A percentile compares a stretch with the other conserved stretches of the same genome.
Conservation (phyloP, 257 asterid genomes). For the Ilex asprella region DNA sequence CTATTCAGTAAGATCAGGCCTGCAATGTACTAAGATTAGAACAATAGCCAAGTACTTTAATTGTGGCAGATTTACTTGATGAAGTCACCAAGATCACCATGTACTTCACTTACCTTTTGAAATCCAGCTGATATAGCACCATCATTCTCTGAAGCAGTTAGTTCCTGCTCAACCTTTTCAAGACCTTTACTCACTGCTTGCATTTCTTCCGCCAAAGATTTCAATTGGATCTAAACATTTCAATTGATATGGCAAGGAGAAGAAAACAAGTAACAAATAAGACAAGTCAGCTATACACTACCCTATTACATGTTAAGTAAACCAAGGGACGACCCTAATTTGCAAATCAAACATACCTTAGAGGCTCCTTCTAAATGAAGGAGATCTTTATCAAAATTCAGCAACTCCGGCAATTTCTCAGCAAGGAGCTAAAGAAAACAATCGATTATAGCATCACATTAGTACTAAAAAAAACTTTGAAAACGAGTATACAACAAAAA, state of each 20-base stretch:
- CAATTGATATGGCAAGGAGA: constrained; percentile 11
- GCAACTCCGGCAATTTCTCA: constrained; percentile 86
- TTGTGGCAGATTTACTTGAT: neutral
- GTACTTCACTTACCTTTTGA: constrained; percentile 54
- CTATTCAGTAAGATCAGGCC: too few species aligned
- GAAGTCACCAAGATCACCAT: constrained; percentile 5
- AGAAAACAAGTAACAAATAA: constrained; percentile 16
- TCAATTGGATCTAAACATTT: constrained; percentile 69
- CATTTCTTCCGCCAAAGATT: constrained; percentile 98
- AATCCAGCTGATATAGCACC: constrained; percentile 85
- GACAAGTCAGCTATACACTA: neutral
- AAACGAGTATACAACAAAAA: too few species aligned
- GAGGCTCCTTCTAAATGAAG: constrained; percentile 90
- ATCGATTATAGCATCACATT: constrained; percentile 4
- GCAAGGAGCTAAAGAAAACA: constrained; percentile 51
- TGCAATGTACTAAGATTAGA: too few species aligned
- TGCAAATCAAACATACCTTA: constrained; percentile 43
- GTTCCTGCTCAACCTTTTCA: constrained; percentile 95
- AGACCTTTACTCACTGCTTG: constrained; percentile 98
- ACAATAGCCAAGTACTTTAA: neutral
- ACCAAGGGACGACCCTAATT: constrained; percentile 10
- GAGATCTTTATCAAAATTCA: constrained; percentile 88
- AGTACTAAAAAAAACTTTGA: neutral
- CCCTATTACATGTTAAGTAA: constrained; percentile 1
- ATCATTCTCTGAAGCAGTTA: constrained; percentile 74